Evolutionary conservation across 176 grass and related monocot genomes (phyloP).

Genomic region (Chrysopogon serrulatus): DNA sequence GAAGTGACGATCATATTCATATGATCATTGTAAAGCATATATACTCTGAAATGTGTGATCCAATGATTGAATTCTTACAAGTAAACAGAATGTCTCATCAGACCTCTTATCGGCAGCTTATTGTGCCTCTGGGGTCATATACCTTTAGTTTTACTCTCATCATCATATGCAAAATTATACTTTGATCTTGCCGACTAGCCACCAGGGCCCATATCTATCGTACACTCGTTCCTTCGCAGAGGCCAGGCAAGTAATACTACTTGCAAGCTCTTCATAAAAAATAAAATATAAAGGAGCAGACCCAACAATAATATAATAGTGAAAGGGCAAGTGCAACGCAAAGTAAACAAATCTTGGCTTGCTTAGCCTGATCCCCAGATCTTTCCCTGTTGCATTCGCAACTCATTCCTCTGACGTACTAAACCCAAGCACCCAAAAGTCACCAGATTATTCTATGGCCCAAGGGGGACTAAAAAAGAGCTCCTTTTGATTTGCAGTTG

Average conservation of each 20-base stretch:
- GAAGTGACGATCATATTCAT: not conserved
- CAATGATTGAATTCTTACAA: not conserved
- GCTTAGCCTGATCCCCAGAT: conserved; percentile 23
- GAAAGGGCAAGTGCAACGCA: not conserved
- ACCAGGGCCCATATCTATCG: not conserved
- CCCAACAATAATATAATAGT: not conserved
- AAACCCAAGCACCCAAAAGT: not conserved
- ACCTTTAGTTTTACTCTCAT: not conserved
- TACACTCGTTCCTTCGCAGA: not conserved
- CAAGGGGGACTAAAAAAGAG: not conserved
- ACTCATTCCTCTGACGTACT: not conserved
- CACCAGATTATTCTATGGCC: not conserved
- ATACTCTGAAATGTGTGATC: not conserved
- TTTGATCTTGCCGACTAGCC: not conserved
- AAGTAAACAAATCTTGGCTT: not conserved
- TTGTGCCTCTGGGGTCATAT: not conserved
- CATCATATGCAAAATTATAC: not conserved
- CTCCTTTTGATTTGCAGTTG: not conserved
- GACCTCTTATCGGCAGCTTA: not conserved
- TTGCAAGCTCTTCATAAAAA: not conserved
- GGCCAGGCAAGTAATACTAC: not conserved
- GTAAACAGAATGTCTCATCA: no score
- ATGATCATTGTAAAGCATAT: not conserved
- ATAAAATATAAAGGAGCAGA: not conserved
- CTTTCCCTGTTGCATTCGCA: not conserved